These are phyloP conservation scores for Truncatella angustata DNA, from an alignment of 2,329 filamentous ascomycete genomes.

Conservation along the genomic window DNA sequence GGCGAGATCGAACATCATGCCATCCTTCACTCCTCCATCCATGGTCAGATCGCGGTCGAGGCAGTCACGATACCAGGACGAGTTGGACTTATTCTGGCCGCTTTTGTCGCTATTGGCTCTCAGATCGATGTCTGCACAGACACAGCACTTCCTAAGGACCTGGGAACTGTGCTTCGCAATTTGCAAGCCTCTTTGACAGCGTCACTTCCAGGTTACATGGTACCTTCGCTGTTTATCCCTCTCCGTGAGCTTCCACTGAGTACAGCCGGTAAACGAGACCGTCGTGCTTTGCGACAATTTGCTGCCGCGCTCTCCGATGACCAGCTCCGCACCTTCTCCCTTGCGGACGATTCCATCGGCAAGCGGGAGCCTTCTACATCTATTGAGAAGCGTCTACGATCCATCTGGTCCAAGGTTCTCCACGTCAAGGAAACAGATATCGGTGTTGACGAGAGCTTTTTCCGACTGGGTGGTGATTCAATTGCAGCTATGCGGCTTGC, in stretches of 20 bases:
- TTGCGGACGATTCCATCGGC: slow-evolving; percentile 1
- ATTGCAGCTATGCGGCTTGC: slow-evolving; percentile 8
- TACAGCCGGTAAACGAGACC: slow-evolving; percentile 8
- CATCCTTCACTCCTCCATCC: background rate
- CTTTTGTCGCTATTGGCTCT: slow-evolving; percentile 9
- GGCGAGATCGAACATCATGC: slow-evolving; percentile 10
- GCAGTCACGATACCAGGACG: slow-evolving; percentile 2
- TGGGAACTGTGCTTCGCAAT: background rate
- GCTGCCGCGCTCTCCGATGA: background rate
- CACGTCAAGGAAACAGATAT: background rate
- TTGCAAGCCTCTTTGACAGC: slow-evolving; percentile 1
- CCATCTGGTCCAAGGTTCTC: slow-evolving; percentile 6
- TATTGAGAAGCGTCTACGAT: slow-evolving; percentile 6
- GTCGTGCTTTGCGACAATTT: background rate
- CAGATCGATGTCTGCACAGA: slow-evolving; percentile 2
- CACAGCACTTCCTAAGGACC: background rate
- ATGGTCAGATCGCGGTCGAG: slow-evolving; percentile 7
- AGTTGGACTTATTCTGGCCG: slow-evolving; percentile 4
- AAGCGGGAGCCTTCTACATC: slow-evolving; percentile 9
- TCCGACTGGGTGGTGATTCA: slow-evolving; percentile 7
- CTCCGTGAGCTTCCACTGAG: slow-evolving; percentile 1
- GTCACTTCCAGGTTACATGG: slow-evolving; percentile 6
- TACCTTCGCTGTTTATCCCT: slow-evolving; percentile 4
- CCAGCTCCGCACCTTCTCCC: slow-evolving; percentile 6
- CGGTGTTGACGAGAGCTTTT: slow-evolving; percentile 7